Percentiles rank a stretch among this genome's conserved stretches.
These are phyloP conservation scores for Spinacia oleracea DNA, from an alignment of 179 eudicot species.

Conservation along the genomic window DNA sequence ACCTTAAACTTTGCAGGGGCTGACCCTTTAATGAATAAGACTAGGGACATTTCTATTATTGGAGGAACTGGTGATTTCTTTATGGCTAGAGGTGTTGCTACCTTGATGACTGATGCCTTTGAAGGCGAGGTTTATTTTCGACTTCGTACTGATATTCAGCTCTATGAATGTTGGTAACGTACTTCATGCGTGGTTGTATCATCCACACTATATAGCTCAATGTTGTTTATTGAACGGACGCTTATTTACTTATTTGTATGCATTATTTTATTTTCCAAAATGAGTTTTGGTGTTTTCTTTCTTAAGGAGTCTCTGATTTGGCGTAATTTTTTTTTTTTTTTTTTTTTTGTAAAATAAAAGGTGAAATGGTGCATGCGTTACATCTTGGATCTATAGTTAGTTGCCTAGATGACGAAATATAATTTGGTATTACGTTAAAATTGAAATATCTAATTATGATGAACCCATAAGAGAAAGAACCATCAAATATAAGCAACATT, in stretches of 20 bases:
- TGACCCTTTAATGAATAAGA: constrained; percentile 60
- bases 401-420: background rate
- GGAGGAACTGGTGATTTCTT: constrained; percentile 83
- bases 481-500: too few species aligned
- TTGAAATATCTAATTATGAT: background rate
- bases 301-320: too few species aligned
- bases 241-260: too few species aligned
- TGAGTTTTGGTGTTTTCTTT: background rate
- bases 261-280: background rate
- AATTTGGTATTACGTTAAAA: background rate
- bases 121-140: constrained; percentile 69
- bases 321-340: too few species aligned
- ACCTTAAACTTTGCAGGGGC: constrained; percentile 62
- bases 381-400: too few species aligned
- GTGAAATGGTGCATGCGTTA: background rate
- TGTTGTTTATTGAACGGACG: background rate
- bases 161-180: constrained; percentile 69
- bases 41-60: constrained; percentile 64
- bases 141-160: constrained; percentile 48
- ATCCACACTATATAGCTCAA: too few species aligned
- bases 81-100: constrained; percentile 72
- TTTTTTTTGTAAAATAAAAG: too few species aligned
- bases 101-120: constrained; percentile 56
- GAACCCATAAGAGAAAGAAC: too few species aligned
- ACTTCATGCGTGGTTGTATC: too few species aligned